phyloP scores from a whole-genome alignment of 2,329 filamentous ascomycete genomes.

The Cladophialophora bantiana region DNA sequence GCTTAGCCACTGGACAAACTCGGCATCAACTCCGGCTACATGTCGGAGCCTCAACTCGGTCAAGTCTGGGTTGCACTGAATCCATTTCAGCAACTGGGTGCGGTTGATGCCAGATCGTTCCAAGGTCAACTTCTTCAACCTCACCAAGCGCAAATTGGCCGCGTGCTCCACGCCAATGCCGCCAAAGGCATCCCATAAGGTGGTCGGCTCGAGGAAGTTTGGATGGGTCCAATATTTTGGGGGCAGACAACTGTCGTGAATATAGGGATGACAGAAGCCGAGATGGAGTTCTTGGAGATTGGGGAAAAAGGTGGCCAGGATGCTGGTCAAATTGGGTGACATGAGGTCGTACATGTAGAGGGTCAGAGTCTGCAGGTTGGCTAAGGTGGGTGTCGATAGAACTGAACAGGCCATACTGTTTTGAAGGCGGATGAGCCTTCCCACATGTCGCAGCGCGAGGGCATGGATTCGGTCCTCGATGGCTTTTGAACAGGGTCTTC shows the following conservation, averaged over 20 bases:
- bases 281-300: constrained; percentile 45
- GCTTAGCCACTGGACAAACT: constrained; percentile 48
- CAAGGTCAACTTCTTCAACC: constrained; percentile 43
- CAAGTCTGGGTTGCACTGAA: constrained; percentile 44
- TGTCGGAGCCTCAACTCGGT: constrained; percentile 44
- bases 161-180: constrained; percentile 42
- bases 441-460: constrained; percentile 16
- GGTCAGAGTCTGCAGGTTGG: constrained; percentile 31
- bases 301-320: constrained; percentile 44
- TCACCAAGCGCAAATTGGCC: constrained; percentile 37
- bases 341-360: constrained; percentile 42
- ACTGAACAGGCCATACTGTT: constrained; percentile 31
- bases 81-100: constrained; percentile 46
- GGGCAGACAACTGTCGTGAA: constrained; percentile 44
- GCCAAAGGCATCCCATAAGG: constrained; percentile 45
- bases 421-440: constrained; percentile 32
- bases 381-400: constrained; percentile 21
- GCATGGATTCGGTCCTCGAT: constrained; percentile 26
- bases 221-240: constrained; percentile 43
- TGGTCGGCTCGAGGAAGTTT: constrained; percentile 34
- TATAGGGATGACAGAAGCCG: constrained; percentile 47
- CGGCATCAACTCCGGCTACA: constrained; percentile 45
- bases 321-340: constrained; percentile 44
- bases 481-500: not conserved
- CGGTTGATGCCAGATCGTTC: constrained; percentile 47